phyloP scores from a whole-genome alignment of 192 early-diverging fungal genomes.

The Physocladia obscura region DNA sequence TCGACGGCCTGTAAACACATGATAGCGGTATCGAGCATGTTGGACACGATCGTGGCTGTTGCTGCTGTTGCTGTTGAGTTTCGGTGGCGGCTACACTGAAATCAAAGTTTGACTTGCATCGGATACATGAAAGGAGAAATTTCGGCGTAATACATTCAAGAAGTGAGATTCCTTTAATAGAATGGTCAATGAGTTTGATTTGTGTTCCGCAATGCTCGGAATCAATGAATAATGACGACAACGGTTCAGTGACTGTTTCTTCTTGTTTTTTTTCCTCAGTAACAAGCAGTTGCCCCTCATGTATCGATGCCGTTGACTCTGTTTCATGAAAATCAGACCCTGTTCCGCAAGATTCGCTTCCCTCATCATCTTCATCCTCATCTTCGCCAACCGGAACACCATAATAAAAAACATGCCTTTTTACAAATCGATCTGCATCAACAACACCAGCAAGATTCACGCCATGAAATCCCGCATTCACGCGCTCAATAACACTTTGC shows the following conservation, averaged over 20 bases:
- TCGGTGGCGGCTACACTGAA: conserved; percentile 14
- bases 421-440: background rate
- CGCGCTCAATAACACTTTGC: conserved; percentile 22
- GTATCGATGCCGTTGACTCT: conserved; percentile 12
- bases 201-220: conserved; percentile 65
- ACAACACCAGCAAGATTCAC: background rate
- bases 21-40: conserved; percentile 57
- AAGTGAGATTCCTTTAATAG: conserved; percentile 66
- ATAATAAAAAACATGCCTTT: conserved; percentile 28
- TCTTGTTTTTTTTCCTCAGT: conserved; percentile 33
- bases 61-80: conserved; percentile 24
- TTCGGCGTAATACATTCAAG: conserved; percentile 65
- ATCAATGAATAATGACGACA: conserved; percentile 22
- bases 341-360: conserved; percentile 26
- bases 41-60: conserved; percentile 53
- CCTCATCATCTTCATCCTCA: conserved; percentile 33
- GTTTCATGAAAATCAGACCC: conserved; percentile 26
- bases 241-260: background rate
- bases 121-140: conserved; percentile 67
- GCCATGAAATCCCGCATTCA: background rate
- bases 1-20: conserved; percentile 60
- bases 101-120: conserved; percentile 71
- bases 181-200: conserved; percentile 63
- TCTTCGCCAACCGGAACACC: conserved; percentile 30
- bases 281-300: background rate